Conservation (phyloP, 1,139 yeast genomes). For the Suhomyces bokatorum region DNA sequence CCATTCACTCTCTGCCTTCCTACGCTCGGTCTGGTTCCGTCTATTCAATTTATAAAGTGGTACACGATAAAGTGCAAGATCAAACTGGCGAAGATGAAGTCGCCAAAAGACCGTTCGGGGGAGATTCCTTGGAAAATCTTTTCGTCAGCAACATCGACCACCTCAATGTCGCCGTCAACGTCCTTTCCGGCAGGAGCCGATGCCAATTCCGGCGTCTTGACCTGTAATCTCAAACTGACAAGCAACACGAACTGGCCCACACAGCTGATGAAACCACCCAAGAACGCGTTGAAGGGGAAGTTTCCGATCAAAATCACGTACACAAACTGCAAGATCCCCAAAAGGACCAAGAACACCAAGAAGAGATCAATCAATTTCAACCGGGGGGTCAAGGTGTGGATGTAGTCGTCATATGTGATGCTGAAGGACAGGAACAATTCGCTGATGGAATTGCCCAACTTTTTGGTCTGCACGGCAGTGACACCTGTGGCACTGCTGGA, state of each 20-base stretch:
- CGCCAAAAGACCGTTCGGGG: constrained; percentile 86
- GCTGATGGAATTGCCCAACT: constrained; percentile 20
- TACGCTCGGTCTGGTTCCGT: background rate
- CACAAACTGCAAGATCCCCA: constrained; percentile 77
- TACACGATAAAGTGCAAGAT: constrained; percentile 84
- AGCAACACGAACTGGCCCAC: constrained; percentile 95
- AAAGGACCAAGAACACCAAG: constrained; percentile 66
- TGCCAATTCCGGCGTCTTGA: constrained; percentile 16
- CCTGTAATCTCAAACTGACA: constrained; percentile 75
- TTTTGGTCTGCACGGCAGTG: constrained; percentile 11
- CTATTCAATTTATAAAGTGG: constrained; percentile 71
- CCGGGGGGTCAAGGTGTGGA: constrained; percentile 42
- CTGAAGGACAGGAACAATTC: constrained; percentile 52
- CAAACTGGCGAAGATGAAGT: constrained; percentile 83
- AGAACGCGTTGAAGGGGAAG: constrained; percentile 95
- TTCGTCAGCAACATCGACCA: constrained; percentile 10
- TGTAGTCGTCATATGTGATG: constrained; percentile 51
- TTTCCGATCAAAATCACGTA: constrained; percentile 79
- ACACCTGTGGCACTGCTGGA: constrained; percentile 5
- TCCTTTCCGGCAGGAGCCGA: constrained; percentile 2
- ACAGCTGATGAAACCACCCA: constrained; percentile 88
- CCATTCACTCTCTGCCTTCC: background rate
- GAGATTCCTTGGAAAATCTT: constrained; percentile 52
- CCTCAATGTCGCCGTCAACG: constrained; percentile 16
- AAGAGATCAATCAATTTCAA: constrained; percentile 75